Percentiles rank a stretch among this genome's conserved stretches.
Conservation (phyloP, 768 basidiomycete genomes). For the Boletus speciosus region DNA sequence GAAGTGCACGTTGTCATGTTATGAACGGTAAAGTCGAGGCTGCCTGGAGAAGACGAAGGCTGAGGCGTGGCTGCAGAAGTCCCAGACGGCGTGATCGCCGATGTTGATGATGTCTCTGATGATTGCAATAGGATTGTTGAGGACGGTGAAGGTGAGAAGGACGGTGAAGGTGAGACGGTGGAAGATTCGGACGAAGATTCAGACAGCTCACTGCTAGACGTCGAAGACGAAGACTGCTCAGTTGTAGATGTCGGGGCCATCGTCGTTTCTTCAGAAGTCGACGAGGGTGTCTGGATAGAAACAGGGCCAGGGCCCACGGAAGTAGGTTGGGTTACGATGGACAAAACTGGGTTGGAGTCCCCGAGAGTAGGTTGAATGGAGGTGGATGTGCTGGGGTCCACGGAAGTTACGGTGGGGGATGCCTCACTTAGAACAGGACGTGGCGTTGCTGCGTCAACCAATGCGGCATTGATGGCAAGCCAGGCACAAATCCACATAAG, state of each 20-base stretch:
- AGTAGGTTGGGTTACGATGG: not conserved
- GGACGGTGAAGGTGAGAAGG: slow-evolving; percentile 3
- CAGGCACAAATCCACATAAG: slow-evolving; percentile 7
- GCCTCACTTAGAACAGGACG: slow-evolving; percentile 18
- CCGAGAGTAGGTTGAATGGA: no score
- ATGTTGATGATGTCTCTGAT: not conserved
- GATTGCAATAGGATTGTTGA: not conserved
- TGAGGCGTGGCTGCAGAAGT: slow-evolving; percentile 15
- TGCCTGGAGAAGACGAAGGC: slow-evolving; percentile 12
- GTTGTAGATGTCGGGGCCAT: slow-evolving; percentile 10
- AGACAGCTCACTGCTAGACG: slow-evolving; percentile 15
- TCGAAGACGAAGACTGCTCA: not conserved
- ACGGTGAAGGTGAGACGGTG: not conserved
- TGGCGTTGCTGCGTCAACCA: slow-evolving; percentile 9
- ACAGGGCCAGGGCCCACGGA: slow-evolving; percentile 5
- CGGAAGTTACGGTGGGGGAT: not conserved
- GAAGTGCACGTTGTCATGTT: slow-evolving; percentile 36
- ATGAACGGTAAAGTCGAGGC: slow-evolving; percentile 23
- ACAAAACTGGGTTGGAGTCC: no score
- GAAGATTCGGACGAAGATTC: not conserved
- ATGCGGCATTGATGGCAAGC: slow-evolving; percentile 4
- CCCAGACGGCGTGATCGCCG: slow-evolving; percentile 1
- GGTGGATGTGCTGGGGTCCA: not conserved
- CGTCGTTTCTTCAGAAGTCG: not conserved
- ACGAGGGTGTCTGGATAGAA: slow-evolving; percentile 3